Percentiles rank a stretch among this genome's conserved stretches.
phyloP scores from a whole-genome alignment of 805 yeast species.

The Wickerhamiella shivajii region DNA sequence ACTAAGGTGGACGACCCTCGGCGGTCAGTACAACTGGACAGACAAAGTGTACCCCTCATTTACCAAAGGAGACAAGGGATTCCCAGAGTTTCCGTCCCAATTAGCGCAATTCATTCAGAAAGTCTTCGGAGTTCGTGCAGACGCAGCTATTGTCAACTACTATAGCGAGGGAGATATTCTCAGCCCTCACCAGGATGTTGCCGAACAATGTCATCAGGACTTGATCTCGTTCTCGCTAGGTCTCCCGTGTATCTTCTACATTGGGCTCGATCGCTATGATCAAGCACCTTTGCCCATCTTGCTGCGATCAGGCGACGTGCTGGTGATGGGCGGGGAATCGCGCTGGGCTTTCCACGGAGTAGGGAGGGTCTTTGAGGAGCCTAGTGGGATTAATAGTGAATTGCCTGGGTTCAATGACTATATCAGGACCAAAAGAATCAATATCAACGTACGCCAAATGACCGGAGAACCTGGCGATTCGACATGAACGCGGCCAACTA shows the following conservation, averaged over 20 bases:
- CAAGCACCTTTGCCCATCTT: constrained; percentile 24
- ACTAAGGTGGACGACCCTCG: constrained; percentile 34
- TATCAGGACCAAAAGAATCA: constrained; percentile 26
- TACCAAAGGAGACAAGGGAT: constrained; percentile 19
- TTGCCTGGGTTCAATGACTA: constrained; percentile 18
- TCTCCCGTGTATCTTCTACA: constrained; percentile 28
- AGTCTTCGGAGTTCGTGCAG: constrained; percentile 22
- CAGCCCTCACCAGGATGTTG: constrained; percentile 32
- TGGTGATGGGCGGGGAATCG: constrained; percentile 30
- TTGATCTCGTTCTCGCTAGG: constrained; percentile 29
- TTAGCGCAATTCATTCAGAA: constrained; percentile 16
- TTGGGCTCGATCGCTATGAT: constrained; percentile 16
- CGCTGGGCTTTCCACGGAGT: constrained; percentile 31
- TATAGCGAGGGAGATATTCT: constrained; percentile 31
- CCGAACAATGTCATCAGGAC: constrained; percentile 26
- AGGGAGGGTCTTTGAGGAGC: constrained; percentile 24
- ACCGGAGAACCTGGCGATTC: too few relatives aligned
- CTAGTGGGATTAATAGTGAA: constrained; percentile 23
- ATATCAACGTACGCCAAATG: constrained; percentile 31
- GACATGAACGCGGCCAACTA: too few relatives aligned
- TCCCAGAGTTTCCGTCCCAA: constrained; percentile 23
- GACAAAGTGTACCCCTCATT: constrained; percentile 29
- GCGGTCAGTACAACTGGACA: constrained; percentile 35
- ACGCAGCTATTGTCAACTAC: constrained; percentile 31
- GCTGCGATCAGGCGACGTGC: constrained; percentile 28